Conservation (phyloP, 352 stramenopile species). For the Pythium myriotylum region DNA sequence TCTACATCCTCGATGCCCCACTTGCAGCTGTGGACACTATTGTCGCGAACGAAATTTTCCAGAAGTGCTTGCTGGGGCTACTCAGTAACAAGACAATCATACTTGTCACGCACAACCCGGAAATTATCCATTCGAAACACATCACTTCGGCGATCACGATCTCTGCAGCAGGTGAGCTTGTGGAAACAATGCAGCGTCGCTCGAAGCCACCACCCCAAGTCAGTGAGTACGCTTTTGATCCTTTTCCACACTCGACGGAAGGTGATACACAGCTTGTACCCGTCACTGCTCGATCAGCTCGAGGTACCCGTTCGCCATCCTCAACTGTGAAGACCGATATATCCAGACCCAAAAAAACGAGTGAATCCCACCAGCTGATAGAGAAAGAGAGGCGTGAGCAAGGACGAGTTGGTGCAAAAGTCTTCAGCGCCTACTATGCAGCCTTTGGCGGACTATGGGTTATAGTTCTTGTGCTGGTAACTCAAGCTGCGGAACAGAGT, state of each 20-base stretch:
- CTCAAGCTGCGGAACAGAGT: neutral
- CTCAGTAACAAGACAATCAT: slow-evolving; percentile 12
- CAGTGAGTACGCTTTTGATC: too few relatives aligned
- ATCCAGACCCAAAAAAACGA: neutral
- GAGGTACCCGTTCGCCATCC: too few relatives aligned
- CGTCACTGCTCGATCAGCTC: too few relatives aligned
- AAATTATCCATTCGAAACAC: slow-evolving; percentile 8
- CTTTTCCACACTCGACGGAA: too few relatives aligned
- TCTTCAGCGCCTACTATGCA: slow-evolving; percentile 5
- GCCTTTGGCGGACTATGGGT: neutral
- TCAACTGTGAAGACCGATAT: too few relatives aligned
- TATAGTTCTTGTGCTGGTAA: neutral
- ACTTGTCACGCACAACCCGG: slow-evolving; percentile 3
- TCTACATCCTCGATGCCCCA: slow-evolving; percentile 87
- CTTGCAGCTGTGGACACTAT: slow-evolving; percentile 90
- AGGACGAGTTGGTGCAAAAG: neutral
- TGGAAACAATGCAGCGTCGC: slow-evolving; percentile 32
- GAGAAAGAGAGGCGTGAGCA: neutral
- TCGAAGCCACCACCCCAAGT: too few relatives aligned
- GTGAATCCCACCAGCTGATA: neutral
- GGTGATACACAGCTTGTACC: too few relatives aligned
- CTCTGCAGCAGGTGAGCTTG: neutral
- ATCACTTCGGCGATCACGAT: neutral
- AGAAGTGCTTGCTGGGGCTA: slow-evolving; percentile 6
- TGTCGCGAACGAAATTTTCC: slow-evolving; percentile 86